Conservation (phyloP, 805 yeast species). For the Metschnikowia shivogae region DNA sequence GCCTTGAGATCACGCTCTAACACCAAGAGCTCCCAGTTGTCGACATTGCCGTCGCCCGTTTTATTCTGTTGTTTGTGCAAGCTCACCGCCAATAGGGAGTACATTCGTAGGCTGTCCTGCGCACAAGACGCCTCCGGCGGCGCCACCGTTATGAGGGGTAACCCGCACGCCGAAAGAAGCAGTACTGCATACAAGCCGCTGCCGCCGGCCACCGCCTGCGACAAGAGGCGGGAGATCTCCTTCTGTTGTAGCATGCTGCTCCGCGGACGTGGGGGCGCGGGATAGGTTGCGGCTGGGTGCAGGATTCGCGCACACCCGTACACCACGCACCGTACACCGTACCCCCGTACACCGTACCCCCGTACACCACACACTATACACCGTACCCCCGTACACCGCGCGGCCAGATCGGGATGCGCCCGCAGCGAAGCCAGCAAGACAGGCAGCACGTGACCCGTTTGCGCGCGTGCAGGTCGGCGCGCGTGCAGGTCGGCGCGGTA, state of each 20-base stretch:
- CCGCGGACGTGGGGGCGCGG: background rate
- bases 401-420: too few relatives aligned
- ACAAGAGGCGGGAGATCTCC: slow-evolving; percentile 32
- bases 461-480: too few relatives aligned
- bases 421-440: too few relatives aligned
- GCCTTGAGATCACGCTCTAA: slow-evolving; percentile 28
- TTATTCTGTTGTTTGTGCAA: slow-evolving; percentile 18
- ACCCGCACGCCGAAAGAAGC: slow-evolving; percentile 33
- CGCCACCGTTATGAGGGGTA: slow-evolving; percentile 38
- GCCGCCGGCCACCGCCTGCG: slow-evolving; percentile 26
- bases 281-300: background rate
- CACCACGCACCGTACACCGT: too few relatives aligned
- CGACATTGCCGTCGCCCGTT: slow-evolving; percentile 13
- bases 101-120: slow-evolving; percentile 31
- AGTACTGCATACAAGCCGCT: slow-evolving; percentile 24
- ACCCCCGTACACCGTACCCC: too few relatives aligned
- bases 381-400: too few relatives aligned
- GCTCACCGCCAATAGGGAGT: slow-evolving; percentile 33
- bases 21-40: slow-evolving; percentile 27
- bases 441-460: too few relatives aligned
- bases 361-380: too few relatives aligned
- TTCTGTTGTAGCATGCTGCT: slow-evolving; percentile 36
- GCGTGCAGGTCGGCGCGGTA: too few relatives aligned
- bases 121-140: slow-evolving; percentile 17
- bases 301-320: background rate